These are phyloP conservation scores for Halenospora varia DNA, from an alignment of 495 filamentous ascomycete genomes.

Conservation along the genomic window DNA sequence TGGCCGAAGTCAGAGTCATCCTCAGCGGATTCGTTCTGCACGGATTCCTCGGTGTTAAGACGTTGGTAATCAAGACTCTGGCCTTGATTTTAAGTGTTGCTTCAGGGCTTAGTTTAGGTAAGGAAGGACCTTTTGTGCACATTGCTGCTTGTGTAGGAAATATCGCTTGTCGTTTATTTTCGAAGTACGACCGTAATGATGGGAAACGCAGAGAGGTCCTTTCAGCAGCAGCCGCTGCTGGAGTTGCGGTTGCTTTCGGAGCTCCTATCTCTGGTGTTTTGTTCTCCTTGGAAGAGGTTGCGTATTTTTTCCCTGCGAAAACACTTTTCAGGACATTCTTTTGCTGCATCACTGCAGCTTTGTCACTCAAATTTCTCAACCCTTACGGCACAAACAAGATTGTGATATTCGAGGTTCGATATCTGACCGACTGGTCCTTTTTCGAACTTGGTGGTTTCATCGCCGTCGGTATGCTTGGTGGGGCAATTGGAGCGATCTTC, in stretches of 20 bases:
- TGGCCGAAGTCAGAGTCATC: constrained; percentile 96
- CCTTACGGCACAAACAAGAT: constrained; percentile 96
- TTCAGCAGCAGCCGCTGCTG: constrained; percentile 86
- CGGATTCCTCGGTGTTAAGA: constrained; percentile 88
- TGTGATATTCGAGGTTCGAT: constrained; percentile 91
- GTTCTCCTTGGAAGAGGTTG: constrained; percentile 91
- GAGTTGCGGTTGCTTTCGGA: constrained; percentile 93
- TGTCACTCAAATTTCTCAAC: constrained; percentile 91
- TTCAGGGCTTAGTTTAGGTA: constrained; percentile 89
- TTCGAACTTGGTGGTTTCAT: constrained; percentile 89
- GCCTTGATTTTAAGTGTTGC: constrained; percentile 84
- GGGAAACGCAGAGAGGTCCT: constrained; percentile 81
- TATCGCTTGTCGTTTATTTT: constrained; percentile 86
- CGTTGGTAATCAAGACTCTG: constrained; percentile 79
- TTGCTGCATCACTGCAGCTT: constrained; percentile 87
- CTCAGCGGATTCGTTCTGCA: constrained; percentile 96
- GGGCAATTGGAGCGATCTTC: constrained; percentile 81
- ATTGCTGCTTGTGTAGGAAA: constrained; percentile 96
- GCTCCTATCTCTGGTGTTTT: constrained; percentile 90
- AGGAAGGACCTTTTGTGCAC: constrained; percentile 97
- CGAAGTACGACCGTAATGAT: constrained; percentile 92
- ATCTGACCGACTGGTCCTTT: constrained; percentile 87
- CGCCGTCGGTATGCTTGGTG: constrained; percentile 78
- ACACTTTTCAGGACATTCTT: constrained; percentile 98
- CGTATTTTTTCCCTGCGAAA: constrained; percentile 98